Percentiles rank a stretch among this genome's conserved stretches.
These are phyloP conservation scores for Rhizoclosmatium globosum DNA, from an alignment of 192 early-diverging fungal species.

Conservation along the genomic window DNA sequence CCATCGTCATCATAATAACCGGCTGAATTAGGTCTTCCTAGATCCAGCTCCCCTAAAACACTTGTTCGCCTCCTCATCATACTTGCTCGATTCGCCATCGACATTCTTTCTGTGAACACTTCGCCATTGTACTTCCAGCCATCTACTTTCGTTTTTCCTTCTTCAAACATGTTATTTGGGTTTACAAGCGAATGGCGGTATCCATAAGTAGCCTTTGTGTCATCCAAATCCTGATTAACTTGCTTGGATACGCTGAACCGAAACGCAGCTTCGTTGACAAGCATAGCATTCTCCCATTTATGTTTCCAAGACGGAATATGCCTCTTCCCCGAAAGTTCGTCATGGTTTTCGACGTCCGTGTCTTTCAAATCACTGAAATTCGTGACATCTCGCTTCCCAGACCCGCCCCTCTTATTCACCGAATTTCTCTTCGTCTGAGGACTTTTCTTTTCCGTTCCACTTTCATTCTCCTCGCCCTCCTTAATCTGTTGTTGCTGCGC, in stretches of 20 bases:
- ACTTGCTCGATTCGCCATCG: background rate
- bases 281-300: background rate
- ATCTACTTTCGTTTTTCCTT: background rate
- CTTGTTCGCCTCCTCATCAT: background rate
- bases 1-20: background rate
- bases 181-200: background rate
- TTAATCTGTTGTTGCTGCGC: background rate
- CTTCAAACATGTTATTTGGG: conserved; percentile 1
- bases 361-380: background rate
- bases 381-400: background rate
- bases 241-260: background rate
- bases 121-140: background rate
- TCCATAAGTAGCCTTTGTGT: background rate
- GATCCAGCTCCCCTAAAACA: background rate
- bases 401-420: background rate
- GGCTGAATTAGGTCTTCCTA: background rate
- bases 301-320: background rate
- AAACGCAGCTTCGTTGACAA: conserved; percentile 14
- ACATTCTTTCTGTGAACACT: background rate
- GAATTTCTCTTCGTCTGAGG: background rate
- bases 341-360: background rate
- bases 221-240: background rate
- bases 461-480: background rate
- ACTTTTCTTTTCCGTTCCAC: background rate
- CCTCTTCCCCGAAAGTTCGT: background rate